Evolutionary conservation across 2,329 filamentous ascomycete species (phyloP), one percentile per base, ranked within the genome.

Genomic region (Leptoxyphium fumago): DNA sequence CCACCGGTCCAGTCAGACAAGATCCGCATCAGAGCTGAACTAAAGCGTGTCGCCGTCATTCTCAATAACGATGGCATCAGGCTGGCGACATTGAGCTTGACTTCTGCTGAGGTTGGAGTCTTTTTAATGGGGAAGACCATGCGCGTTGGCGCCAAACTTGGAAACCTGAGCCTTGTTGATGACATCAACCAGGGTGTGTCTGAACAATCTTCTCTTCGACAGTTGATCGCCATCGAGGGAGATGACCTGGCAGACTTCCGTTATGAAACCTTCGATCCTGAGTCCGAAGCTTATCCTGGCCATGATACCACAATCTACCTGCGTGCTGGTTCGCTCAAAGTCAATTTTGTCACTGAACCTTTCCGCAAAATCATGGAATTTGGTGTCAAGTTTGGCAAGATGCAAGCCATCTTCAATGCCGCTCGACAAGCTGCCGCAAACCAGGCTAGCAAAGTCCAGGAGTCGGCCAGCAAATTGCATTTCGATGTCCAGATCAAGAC

Each of bases 331-430:
- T 98, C 91, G 0, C 82, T 98, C 61, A 96, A 94, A 65, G 73
- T 98, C 59, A 96, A 95, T 61, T 98, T 99, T 61, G 68, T 96
- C 3, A 89, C 95, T 48, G 93, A 98, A 61, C 91, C 91, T 0
- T 95, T 96, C 70, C 79, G 91, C 43, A 96, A 96, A 65, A 96
- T 99, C 50, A 85, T 98, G 63, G 85, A 93, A 52, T 99, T 98
- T 63, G 71, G 94, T 38, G 87, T 99, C 61, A 98, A 98, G 57
- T 99, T 99, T 61, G 91, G 93, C 48, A 94, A 94, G 65, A 99
- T 99, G 91, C 91, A 98, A 64, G 89, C 91, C 17, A 83, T 98
- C 43, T 98, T 94, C 70, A 98, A 99, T 58, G 89, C 91, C 38
- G 91, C 93, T 10, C 78, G 93, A 29, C 86, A 94, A 63, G 93